Conservation (phyloP, 1,284 basidiomycete species). For the Flammula alnicola region DNA sequence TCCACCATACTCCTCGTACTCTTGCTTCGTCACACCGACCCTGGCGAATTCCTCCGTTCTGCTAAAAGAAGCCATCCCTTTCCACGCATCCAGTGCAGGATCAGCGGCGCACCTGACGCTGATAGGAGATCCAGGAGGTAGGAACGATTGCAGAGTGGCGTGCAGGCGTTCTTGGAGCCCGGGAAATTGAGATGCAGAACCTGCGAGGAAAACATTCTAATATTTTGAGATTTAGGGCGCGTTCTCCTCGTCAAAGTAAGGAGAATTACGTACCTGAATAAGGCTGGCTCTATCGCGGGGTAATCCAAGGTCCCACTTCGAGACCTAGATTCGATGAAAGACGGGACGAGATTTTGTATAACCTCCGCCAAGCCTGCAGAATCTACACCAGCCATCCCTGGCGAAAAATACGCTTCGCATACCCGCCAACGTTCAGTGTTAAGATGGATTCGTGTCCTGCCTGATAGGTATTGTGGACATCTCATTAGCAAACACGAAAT, state of each 20-base stretch:
- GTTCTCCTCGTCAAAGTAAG: too few species aligned
- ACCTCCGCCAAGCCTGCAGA: conserved; percentile 94
- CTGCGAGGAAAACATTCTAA: conserved; percentile 92
- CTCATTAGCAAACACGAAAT: too few species aligned
- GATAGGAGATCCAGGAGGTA: conserved; percentile 80
- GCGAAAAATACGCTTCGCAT: conserved; percentile 94
- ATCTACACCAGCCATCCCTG: conserved; percentile 92
- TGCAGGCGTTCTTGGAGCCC: conserved; percentile 75
- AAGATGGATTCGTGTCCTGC: conserved; percentile 81
- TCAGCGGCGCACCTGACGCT: conserved; percentile 66
- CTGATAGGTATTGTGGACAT: too few species aligned
- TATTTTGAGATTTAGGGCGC: too few species aligned
- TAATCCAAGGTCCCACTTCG: conserved; percentile 20
- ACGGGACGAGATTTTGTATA: conserved; percentile 83
- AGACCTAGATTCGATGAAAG: conserved; percentile 60
- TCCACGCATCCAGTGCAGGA: conserved; percentile 84
- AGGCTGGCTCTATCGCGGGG: conserved; percentile 61
- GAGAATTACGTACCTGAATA: conserved; percentile 57
- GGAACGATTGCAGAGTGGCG: conserved; percentile 74
- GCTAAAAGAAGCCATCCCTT: conserved; percentile 89
- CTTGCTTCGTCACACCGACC: conserved; percentile 70
- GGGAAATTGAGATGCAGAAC: conserved; percentile 78
- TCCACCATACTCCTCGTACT: conserved; percentile 92
- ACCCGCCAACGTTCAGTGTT: conserved; percentile 95
- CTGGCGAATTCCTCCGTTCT: conserved; percentile 59